A percentile compares a stretch with the other conserved stretches of the same genome.
phyloP scores from a whole-genome alignment of 768 basidiomycete species.

The Zangia roseola region DNA sequence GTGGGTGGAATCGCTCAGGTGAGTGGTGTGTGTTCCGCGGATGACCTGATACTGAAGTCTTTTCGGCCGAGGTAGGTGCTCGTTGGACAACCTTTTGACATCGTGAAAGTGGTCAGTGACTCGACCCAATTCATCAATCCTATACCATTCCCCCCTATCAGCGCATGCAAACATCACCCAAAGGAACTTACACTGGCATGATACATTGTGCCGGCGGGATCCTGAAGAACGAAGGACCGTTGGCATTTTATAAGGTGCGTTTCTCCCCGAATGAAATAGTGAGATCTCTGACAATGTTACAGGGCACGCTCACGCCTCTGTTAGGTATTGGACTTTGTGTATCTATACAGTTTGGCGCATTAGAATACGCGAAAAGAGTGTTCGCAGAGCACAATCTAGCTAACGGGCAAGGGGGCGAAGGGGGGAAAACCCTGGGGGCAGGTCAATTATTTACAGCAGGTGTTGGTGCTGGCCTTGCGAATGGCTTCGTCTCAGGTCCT shows the following conservation, averaged over 20 bases:
- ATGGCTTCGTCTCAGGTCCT: conserved; percentile 91
- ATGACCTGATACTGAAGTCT: background rate
- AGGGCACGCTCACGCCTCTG: conserved; percentile 90
- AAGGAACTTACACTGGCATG: conserved; percentile 88
- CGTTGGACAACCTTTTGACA: conserved; percentile 94
- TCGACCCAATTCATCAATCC: background rate
- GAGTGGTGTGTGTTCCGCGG: conserved; percentile 6
- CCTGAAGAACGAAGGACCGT: conserved; percentile 84
- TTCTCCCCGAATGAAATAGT: background rate
- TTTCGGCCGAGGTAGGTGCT: conserved; percentile 54
- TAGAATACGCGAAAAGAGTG: conserved; percentile 82
- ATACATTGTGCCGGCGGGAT: conserved; percentile 88
- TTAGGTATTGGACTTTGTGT: conserved; percentile 93
- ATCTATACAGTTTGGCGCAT: conserved; percentile 91
- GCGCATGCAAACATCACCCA: conserved; percentile 93
- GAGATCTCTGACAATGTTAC: conserved; percentile 5
- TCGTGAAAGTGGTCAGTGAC: conserved; percentile 87
- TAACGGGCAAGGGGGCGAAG: conserved; percentile 59
- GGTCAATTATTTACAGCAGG: conserved; percentile 76
- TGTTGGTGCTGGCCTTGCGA: conserved; percentile 83
- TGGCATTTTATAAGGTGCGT: conserved; percentile 91
- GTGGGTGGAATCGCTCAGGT: conserved; percentile 91
- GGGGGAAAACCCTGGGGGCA: conserved; percentile 57
- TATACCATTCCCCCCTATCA: conserved; percentile 31
- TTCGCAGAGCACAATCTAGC: conserved; percentile 65